Conservation (phyloP, 2,329 filamentous ascomycete genomes). For the Penicillium paneum region DNA sequence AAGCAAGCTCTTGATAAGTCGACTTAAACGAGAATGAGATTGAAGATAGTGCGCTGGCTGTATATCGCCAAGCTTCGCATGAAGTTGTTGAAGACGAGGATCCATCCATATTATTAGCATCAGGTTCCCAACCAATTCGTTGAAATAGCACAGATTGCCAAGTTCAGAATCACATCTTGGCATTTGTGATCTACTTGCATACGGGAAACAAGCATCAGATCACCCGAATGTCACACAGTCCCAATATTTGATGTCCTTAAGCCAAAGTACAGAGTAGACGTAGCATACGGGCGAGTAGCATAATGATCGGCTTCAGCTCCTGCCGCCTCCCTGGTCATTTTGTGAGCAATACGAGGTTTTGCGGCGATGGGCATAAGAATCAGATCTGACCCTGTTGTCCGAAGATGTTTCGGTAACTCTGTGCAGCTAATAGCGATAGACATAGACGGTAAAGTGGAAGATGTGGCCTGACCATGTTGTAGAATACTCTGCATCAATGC, state of each 20-base stretch:
- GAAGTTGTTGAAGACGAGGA: background rate
- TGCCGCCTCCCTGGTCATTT: background rate
- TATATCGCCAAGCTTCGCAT: background rate
- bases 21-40: background rate
- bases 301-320: background rate
- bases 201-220: conserved; percentile 12
- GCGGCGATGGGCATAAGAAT: background rate
- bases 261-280: background rate
- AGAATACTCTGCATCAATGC: background rate
- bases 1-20: too few relatives aligned
- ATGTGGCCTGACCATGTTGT: conserved; percentile 5
- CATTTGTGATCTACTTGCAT: conserved; percentile 10
- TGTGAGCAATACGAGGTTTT: background rate
- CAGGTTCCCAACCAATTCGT: background rate
- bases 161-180: conserved; percentile 7
- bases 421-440: background rate
- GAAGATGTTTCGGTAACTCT: conserved; percentile 9
- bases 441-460: background rate
- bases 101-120: background rate
- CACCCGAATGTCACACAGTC: conserved; percentile 12
- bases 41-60: background rate
- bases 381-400: background rate
- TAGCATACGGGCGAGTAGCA: background rate
- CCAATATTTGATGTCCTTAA: background rate
- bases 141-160: background rate